phyloP scores from a whole-genome alignment of 495 filamentous ascomycete species.

The Daldinia bambusicola region DNA sequence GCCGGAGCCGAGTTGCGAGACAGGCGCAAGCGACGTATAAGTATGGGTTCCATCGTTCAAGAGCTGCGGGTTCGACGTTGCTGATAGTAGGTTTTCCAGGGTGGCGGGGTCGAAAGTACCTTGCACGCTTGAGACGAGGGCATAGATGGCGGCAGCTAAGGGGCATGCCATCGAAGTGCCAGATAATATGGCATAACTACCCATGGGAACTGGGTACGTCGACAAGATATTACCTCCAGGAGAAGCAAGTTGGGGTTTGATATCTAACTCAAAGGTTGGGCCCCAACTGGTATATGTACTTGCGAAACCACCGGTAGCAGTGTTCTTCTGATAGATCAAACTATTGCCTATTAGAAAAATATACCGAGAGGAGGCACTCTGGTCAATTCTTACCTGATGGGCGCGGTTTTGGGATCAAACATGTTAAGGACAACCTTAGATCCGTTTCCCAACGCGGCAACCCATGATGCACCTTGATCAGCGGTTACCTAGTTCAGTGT shows the following conservation, averaged over 20 bases:
- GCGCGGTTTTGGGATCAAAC: conserved; percentile 53
- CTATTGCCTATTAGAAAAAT: conserved; percentile 34
- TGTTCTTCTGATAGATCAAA: conserved; percentile 48
- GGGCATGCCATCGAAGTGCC: conserved; percentile 72
- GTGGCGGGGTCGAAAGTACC: conserved; percentile 59
- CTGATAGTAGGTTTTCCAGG: conserved; percentile 58
- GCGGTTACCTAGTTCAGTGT: conserved; percentile 48
- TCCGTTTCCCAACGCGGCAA: conserved; percentile 51
- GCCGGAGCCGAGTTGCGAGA: conserved; percentile 67
- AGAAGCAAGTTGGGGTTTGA: conserved; percentile 64
- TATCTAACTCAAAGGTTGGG: conserved; percentile 63
- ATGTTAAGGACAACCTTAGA: conserved; percentile 56
- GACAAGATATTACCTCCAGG: conserved; percentile 67
- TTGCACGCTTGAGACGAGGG: conserved; percentile 62
- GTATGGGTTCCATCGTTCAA: conserved; percentile 60
- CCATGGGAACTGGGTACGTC: conserved; percentile 62
- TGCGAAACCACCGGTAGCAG: conserved; percentile 54
- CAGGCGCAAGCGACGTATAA: conserved; percentile 59
- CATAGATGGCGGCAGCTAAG: conserved; percentile 63
- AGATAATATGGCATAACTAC: conserved; percentile 64
- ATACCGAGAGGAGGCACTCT: conserved; percentile 7
- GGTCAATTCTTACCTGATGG: conserved; percentile 44
- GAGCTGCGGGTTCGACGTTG: conserved; percentile 56
- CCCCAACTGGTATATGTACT: conserved; percentile 67
- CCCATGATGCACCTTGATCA: conserved; percentile 57